A percentile compares a stretch with the other conserved stretches of the same genome.
Evolutionary conservation across 192 early-diverging fungal genomes (phyloP).

Genomic region (Podila horticola): DNA sequence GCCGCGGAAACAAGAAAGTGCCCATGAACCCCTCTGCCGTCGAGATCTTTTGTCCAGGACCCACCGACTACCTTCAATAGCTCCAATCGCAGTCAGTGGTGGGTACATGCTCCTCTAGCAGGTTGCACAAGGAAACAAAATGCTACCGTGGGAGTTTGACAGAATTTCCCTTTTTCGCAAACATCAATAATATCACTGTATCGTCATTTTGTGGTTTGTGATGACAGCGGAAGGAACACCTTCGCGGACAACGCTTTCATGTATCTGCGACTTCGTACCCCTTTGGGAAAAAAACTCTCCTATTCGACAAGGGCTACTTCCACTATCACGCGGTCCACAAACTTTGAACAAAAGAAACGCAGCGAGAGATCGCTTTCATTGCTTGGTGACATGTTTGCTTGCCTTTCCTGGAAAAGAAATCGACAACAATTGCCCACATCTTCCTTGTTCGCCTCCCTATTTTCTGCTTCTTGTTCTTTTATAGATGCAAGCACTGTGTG

Average conservation of each 20-base stretch:
- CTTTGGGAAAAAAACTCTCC: neutral
- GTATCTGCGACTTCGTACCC: neutral
- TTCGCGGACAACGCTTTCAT: neutral
- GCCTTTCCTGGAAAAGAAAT: conserved; percentile 34
- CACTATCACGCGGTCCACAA: no score
- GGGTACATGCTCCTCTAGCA: no score
- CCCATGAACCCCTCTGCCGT: conserved; percentile 47
- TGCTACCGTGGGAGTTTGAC: neutral
- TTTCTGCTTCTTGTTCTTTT: no score
- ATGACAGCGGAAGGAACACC: no score
- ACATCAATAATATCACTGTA: no score
- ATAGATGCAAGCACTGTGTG: no score
- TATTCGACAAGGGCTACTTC: no score
- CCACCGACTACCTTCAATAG: conserved; percentile 45
- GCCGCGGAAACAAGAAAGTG: conserved; percentile 27
- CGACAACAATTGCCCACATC: neutral
- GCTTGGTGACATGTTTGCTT: conserved; percentile 9
- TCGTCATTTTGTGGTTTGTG: no score
- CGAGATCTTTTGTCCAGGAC: conserved; percentile 54
- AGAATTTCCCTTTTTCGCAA: neutral
- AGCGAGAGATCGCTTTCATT: neutral
- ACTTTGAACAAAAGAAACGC: no score
- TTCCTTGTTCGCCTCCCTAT: neutral
- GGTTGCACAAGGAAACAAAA: neutral
- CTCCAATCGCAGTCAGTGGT: neutral